These are phyloP conservation scores for Cytospora schulzeri DNA, from an alignment of 2,329 filamentous ascomycete species.

Conservation along the genomic window DNA sequence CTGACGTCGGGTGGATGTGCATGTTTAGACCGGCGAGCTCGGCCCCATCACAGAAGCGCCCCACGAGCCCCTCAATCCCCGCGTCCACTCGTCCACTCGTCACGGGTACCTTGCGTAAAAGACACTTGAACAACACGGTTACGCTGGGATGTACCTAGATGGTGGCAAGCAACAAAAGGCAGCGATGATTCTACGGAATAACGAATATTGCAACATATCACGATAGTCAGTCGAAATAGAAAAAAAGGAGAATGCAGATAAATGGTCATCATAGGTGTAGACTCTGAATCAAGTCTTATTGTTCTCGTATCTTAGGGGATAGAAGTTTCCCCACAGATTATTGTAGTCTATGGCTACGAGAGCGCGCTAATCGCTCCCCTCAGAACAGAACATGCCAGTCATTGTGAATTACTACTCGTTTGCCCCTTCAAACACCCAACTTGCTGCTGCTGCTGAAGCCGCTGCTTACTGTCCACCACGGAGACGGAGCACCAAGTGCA, in stretches of 20 bases:
- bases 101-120: not conserved
- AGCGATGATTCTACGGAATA: no score
- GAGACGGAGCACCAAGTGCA: constrained; percentile 71
- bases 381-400: not conserved
- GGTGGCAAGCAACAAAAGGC: not conserved
- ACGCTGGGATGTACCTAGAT: not conserved
- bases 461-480: constrained; percentile 61
- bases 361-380: constrained; percentile 24
- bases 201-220: constrained; percentile 1
- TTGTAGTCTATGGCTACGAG: constrained; percentile 30
- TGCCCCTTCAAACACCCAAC: not conserved
- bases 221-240: no score
- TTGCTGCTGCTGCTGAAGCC: not conserved
- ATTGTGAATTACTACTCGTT: not conserved
- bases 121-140: not conserved
- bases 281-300: constrained; percentile 11
- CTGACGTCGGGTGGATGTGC: not conserved
- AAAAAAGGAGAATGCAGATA: not conserved
- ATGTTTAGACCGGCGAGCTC: not conserved
- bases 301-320: constrained; percentile 13
- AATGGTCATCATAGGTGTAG: not conserved
- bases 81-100: not conserved
- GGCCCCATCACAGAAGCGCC: not conserved
- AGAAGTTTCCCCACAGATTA: not conserved
- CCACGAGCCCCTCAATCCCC: not conserved